Evolutionary conservation across 2,329 filamentous ascomycete genomes (phyloP).

Genomic region (Coniochaeta sp.): DNA sequence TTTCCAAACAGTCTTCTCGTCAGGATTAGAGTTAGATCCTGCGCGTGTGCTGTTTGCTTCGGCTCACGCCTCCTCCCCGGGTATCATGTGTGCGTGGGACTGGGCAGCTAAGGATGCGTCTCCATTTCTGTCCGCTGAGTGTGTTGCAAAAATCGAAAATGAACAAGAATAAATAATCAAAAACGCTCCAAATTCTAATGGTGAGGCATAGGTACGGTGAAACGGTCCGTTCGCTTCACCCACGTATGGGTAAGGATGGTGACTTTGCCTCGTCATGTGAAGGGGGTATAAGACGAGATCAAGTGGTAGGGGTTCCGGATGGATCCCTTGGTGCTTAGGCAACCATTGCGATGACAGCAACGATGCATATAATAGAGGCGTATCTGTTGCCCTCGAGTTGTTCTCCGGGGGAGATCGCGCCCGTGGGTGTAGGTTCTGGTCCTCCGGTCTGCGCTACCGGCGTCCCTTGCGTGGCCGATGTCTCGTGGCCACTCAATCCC

Average conservation of each 20-base stretch:
- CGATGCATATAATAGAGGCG: conserved; percentile 14
- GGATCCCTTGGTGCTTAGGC: conserved; percentile 8
- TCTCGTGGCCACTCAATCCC: conserved; percentile 30
- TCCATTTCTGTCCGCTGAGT: background rate
- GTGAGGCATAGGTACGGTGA: background rate
- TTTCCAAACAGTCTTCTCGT: background rate
- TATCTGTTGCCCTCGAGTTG: conserved; percentile 14
- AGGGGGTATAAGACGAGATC: background rate
- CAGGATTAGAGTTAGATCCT: background rate
- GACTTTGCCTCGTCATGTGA: background rate
- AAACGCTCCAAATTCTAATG: background rate
- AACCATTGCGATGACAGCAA: conserved; percentile 16
- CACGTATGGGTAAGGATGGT: background rate
- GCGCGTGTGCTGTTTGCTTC: background rate
- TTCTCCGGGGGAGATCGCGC: conserved; percentile 15
- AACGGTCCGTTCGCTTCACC: background rate
- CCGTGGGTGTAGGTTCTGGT: conserved; percentile 13
- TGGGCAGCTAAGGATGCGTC: background rate
- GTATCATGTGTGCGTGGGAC: conserved; percentile 3
- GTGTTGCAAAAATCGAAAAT: background rate
- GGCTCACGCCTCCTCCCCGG: background rate
- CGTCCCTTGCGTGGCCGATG: conserved; percentile 18
- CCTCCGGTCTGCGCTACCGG: conserved; percentile 12
- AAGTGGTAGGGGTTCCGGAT: background rate
- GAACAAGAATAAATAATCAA: background rate